Evolutionary conservation across 179 eudicot genomes (phyloP).

Genomic region (Silene coronaria): DNA sequence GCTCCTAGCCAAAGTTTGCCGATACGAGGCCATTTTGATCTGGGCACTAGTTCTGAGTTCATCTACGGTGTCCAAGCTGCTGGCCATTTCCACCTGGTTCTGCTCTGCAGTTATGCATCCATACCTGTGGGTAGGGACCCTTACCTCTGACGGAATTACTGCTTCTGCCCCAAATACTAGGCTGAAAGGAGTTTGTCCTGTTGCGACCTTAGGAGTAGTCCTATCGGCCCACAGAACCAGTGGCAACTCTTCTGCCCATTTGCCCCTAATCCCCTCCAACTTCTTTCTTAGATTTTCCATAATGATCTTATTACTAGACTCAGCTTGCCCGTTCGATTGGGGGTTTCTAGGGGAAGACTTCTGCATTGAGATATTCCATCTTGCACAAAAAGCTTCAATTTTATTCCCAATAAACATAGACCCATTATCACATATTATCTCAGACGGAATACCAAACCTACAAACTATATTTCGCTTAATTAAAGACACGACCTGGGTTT

Average conservation of each 20-base stretch:
- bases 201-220: no score
- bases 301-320: neutral
- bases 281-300: neutral
- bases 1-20: no score
- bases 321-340: neutral
- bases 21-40: neutral
- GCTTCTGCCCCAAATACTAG: neutral
- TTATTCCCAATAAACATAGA: neutral
- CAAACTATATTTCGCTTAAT: neutral
- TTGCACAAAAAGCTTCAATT: neutral
- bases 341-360: neutral
- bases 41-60: neutral
- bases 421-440: neutral
- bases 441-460: neutral
- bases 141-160: neutral
- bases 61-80: neutral
- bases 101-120: neutral
- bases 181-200: no score
- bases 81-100: neutral
- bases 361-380: neutral
- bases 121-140: neutral
- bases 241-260: no score
- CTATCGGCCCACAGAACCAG: no score
- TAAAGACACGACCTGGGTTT: neutral
- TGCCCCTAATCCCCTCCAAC: no score